phyloP scores from a whole-genome alignment of 2,329 filamentous ascomycete species.

The Aspergillus viridinutans region DNA sequence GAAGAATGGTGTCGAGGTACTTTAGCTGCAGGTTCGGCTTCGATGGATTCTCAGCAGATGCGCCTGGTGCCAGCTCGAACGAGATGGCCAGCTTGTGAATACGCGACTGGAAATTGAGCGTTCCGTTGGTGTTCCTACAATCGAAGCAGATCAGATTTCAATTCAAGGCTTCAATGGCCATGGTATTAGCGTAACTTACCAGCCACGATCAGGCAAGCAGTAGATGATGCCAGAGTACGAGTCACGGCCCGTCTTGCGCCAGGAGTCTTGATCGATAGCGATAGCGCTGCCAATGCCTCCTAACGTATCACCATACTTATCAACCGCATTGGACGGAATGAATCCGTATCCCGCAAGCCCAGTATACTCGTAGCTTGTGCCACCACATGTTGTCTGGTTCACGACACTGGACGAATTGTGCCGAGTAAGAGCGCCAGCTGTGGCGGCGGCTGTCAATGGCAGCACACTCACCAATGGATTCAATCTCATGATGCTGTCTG shows the following conservation, averaged over 20 bases:
- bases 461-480: constrained; percentile 11
- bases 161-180: not conserved
- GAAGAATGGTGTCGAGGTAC: constrained; percentile 62
- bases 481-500: constrained; percentile 18
- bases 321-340: constrained; percentile 54
- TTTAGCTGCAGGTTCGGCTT: constrained; percentile 58
- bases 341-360: constrained; percentile 64
- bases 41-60: constrained; percentile 52
- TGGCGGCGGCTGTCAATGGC: constrained; percentile 14
- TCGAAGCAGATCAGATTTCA: not conserved
- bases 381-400: constrained; percentile 55
- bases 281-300: constrained; percentile 64
- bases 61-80: constrained; percentile 51
- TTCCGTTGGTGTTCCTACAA: constrained; percentile 63
- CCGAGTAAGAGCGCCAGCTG: constrained; percentile 3
- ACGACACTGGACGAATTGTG: constrained; percentile 23
- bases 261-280: constrained; percentile 57
- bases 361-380: constrained; percentile 61
- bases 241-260: constrained; percentile 50
- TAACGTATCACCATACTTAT: constrained; percentile 67
- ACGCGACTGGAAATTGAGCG: constrained; percentile 62
- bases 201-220: constrained; percentile 64
- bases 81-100: constrained; percentile 64
- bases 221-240: constrained; percentile 61
- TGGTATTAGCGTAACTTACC: constrained; percentile 36